Evolutionary conservation across 331 rosid genomes (phyloP).

Genomic region (Quercus lobata): DNA sequence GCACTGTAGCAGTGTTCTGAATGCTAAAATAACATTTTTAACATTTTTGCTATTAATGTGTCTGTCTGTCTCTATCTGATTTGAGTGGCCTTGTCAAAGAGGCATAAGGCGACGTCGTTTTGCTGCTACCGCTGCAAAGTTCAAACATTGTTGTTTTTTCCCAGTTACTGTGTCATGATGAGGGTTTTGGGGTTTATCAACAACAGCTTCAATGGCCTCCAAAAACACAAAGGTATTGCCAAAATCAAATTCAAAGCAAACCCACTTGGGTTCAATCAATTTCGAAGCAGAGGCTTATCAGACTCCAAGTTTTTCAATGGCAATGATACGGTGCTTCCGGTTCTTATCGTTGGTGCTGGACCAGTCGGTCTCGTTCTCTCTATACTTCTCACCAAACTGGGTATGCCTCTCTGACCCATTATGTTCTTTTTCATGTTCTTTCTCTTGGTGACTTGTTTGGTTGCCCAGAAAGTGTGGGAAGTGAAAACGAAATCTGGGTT

Average conservation of each 20-base stretch:
- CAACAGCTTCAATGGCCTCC: slow-evolving; percentile 22
- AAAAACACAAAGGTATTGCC: slow-evolving; percentile 2
- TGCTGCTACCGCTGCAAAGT: background rate
- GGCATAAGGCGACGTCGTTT: background rate
- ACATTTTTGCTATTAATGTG: too few species aligned
- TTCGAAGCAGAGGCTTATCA: slow-evolving; percentile 27
- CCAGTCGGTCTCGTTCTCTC: slow-evolving; percentile 60
- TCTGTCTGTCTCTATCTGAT: background rate
- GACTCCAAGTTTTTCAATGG: slow-evolving; percentile 30
- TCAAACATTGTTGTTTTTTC: background rate
- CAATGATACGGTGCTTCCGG: slow-evolving; percentile 38
- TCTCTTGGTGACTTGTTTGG: background rate
- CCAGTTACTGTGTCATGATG: slow-evolving; percentile 17
- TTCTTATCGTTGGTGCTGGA: slow-evolving; percentile 52
- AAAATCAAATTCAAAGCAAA: slow-evolving; percentile 4
- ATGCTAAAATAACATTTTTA: too few species aligned
- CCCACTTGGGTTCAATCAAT: slow-evolving; percentile 9
- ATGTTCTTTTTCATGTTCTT: background rate
- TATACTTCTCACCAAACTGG: slow-evolving; percentile 44
- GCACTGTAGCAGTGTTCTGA: too few species aligned
- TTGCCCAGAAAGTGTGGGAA: background rate
- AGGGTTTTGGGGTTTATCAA: slow-evolving; percentile 16
- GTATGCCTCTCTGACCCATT: slow-evolving; percentile 7
- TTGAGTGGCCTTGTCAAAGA: background rate
- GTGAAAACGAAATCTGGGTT: background rate